Conservation (phyloP, 2,329 filamentous ascomycete genomes). For the Emericellopsis atlantica region DNA sequence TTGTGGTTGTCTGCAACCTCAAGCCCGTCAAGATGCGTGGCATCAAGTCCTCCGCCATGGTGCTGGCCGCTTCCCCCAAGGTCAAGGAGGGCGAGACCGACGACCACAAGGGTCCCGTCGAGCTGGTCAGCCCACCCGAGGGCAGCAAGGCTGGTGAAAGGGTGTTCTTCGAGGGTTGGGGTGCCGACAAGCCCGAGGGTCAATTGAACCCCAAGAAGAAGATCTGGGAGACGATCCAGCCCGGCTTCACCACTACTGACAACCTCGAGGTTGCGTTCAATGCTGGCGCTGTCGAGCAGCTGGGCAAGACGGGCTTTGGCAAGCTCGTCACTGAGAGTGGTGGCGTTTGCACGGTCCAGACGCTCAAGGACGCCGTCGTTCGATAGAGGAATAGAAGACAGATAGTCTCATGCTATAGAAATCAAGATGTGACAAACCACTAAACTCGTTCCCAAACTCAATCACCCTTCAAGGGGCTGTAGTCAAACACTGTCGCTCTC, state of each 20-base stretch:
- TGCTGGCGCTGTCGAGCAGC: slow-evolving; percentile 60
- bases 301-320: slow-evolving; percentile 55
- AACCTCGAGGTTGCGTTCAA: slow-evolving; percentile 77
- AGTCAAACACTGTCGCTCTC: background rate
- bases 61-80: slow-evolving; percentile 83
- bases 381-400: slow-evolving; percentile 41
- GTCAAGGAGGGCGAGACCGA: slow-evolving; percentile 70
- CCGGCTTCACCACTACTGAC: slow-evolving; percentile 85
- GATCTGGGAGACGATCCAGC: slow-evolving; percentile 94
- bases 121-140: slow-evolving; percentile 75
- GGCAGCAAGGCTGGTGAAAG: slow-evolving; percentile 73
- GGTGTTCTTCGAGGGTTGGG: slow-evolving; percentile 89
- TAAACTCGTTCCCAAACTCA: no score
- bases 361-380: slow-evolving; percentile 67
- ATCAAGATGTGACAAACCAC: no score
- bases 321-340: slow-evolving; percentile 66
- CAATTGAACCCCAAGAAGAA: slow-evolving; percentile 99
- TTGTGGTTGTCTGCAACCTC: slow-evolving; percentile 91
- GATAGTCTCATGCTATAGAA: background rate
- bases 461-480: background rate
- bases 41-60: slow-evolving; percentile 69
- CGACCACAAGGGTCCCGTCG: slow-evolving; percentile 80
- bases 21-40: slow-evolving; percentile 99
- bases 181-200: slow-evolving; percentile 74
- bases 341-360: slow-evolving; percentile 73